Conservation (phyloP, 2,329 filamentous ascomycete species). For the Septoria petroselini region DNA sequence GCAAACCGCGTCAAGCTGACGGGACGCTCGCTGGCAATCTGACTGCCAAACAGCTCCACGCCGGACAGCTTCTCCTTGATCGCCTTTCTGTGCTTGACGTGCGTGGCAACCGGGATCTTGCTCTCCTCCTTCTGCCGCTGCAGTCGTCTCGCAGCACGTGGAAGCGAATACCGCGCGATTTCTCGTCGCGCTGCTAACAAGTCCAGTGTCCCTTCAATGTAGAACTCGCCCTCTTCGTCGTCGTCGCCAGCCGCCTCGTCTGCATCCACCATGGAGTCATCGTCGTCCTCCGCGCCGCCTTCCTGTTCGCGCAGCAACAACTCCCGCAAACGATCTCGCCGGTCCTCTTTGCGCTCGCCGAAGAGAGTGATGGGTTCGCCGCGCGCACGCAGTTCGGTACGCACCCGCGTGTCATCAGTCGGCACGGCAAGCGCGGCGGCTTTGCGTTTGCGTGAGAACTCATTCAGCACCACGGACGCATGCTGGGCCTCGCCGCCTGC, state of each 20-base stretch:
- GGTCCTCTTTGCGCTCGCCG: constrained; percentile 80
- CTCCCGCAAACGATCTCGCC: constrained; percentile 81
- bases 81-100: constrained; percentile 86
- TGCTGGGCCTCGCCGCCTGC: constrained; percentile 73
- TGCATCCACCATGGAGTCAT: constrained; percentile 61
- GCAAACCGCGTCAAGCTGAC: constrained; percentile 90
- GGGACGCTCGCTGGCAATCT: constrained; percentile 85
- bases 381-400: constrained; percentile 73
- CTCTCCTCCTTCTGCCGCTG: constrained; percentile 77
- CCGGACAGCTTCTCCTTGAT: constrained; percentile 77
- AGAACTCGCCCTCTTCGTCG: constrained; percentile 90
- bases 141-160: constrained; percentile 72
- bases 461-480: constrained; percentile 77
- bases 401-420: constrained; percentile 86
- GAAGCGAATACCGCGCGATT: constrained; percentile 80
- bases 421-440: constrained; percentile 87
- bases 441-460: constrained; percentile 87
- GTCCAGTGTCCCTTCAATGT: constrained; percentile 74
- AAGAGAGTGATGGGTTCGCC: constrained; percentile 95
- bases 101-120: constrained; percentile 78
- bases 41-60: constrained; percentile 90
- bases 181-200: constrained; percentile 72
- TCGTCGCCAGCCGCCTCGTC: constrained; percentile 56
- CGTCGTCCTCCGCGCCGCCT: constrained; percentile 50
- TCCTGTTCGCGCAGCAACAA: constrained; percentile 67